Evolutionary conservation across 2,329 filamentous ascomycete species (phyloP).

Genomic region (Aphanocladium album): DNA sequence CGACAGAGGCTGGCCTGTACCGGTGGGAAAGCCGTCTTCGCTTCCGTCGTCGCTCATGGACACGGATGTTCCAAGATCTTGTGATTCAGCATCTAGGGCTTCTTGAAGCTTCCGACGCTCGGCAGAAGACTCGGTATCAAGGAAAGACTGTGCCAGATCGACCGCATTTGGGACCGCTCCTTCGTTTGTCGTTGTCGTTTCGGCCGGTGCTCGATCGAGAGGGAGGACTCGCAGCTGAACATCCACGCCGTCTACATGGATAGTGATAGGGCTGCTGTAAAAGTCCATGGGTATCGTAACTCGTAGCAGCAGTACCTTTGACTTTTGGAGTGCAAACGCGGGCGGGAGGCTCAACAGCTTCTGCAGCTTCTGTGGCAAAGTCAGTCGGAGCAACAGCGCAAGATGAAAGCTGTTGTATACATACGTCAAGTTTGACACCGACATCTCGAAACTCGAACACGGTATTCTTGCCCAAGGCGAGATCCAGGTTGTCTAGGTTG

Average conservation of each 20-base stretch:
- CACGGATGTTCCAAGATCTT: slow-evolving; percentile 57
- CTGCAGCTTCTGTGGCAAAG: slow-evolving; percentile 63
- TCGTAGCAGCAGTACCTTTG: slow-evolving; percentile 69
- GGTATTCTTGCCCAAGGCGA: slow-evolving; percentile 75
- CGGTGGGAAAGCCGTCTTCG: slow-evolving; percentile 56
- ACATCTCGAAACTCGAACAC: slow-evolving; percentile 85
- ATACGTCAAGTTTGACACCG: slow-evolving; percentile 70
- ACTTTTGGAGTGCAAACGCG: slow-evolving; percentile 65
- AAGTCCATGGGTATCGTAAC: slow-evolving; percentile 85
- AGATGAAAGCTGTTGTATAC: slow-evolving; percentile 19
- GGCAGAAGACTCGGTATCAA: slow-evolving; percentile 62
- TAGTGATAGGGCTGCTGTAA: slow-evolving; percentile 74
- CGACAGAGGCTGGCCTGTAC: slow-evolving; percentile 66
- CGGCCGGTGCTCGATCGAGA: slow-evolving; percentile 39
- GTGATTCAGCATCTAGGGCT: slow-evolving; percentile 58
- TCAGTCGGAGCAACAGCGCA: slow-evolving; percentile 16
- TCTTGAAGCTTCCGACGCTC: slow-evolving; percentile 66
- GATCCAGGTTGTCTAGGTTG: slow-evolving; percentile 79
- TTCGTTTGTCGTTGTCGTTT: slow-evolving; percentile 23
- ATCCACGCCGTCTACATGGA: slow-evolving; percentile 78
- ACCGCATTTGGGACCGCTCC: slow-evolving; percentile 59
- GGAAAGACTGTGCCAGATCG: slow-evolving; percentile 72
- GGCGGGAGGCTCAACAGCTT: slow-evolving; percentile 68
- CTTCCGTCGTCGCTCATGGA: slow-evolving; percentile 56
- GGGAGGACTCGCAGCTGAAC: slow-evolving; percentile 55